A percentile compares a stretch with the other conserved stretches of the same genome.
phyloP scores from a whole-genome alignment of 2,329 filamentous ascomycete genomes.

The Metarhizium rileyi region DNA sequence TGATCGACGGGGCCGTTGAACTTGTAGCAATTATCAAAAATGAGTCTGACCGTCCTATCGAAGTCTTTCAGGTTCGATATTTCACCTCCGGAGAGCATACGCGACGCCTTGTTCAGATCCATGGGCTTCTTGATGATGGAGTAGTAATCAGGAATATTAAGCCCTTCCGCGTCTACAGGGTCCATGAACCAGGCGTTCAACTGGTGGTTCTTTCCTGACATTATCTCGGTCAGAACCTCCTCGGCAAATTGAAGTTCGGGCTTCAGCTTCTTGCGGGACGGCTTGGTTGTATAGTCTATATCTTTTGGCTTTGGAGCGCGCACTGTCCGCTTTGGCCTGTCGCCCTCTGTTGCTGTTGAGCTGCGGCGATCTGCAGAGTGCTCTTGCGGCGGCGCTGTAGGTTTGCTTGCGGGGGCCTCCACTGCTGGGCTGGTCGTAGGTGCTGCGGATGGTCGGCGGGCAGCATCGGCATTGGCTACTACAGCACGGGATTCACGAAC shows the following conservation, averaged over 20 bases:
- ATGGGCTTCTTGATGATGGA: conserved; percentile 94
- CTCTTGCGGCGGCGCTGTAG: conserved; percentile 12
- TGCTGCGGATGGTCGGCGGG: conserved; percentile 20
- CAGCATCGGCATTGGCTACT: conserved; percentile 15
- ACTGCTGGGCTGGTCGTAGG: conserved; percentile 20
- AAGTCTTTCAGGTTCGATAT: conserved; percentile 81
- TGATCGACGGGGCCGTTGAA: conserved; percentile 59
- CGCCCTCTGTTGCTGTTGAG: conserved; percentile 65
- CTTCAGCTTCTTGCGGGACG: conserved; percentile 78
- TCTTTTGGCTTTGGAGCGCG: conserved; percentile 86
- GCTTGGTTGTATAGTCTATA: conserved; percentile 69
- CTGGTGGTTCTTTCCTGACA: conserved; percentile 59
- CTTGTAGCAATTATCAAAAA: conserved; percentile 82
- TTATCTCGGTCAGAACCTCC: conserved; percentile 66
- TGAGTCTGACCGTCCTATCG: conserved; percentile 69
- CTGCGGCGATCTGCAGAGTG: conserved; percentile 42
- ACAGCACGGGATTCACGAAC: conserved; percentile 24
- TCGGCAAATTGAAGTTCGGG: conserved; percentile 87
- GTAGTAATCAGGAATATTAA: conserved; percentile 90
- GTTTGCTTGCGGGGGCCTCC: conserved; percentile 13
- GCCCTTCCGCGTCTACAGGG: conserved; percentile 85
- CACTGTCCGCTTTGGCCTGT: conserved; percentile 84
- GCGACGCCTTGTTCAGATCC: conserved; percentile 76
- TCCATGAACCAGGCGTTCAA: conserved; percentile 67
- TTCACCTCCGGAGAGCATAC: conserved; percentile 66